A percentile compares a stretch with the other conserved stretches of the same genome.
These are phyloP conservation scores for Termitomyces sp. DNA, from an alignment of 768 basidiomycete genomes.

Conservation along the genomic window DNA sequence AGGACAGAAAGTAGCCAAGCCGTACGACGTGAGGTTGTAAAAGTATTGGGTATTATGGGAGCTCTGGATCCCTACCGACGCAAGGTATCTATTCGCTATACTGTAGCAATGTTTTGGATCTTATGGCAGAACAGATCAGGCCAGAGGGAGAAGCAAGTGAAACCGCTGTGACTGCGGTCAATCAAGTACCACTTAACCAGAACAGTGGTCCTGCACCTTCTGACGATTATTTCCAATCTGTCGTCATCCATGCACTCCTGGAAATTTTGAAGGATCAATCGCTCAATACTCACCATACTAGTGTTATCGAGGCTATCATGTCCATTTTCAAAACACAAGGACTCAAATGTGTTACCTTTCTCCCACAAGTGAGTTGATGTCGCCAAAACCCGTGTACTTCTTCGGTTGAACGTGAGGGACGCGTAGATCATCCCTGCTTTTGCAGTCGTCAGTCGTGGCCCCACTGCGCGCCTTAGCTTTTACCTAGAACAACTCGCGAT, in stretches of 20 bases:
- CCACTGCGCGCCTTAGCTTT: constrained; percentile 80
- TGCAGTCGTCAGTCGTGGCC: constrained; percentile 78
- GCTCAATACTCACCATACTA: constrained; percentile 82
- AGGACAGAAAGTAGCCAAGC: constrained; percentile 70
- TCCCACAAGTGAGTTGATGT: constrained; percentile 68
- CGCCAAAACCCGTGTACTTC: neutral
- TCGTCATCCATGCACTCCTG: constrained; percentile 86
- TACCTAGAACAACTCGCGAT: constrained; percentile 95
- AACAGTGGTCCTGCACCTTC: constrained; percentile 59
- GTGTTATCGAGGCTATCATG: constrained; percentile 97
- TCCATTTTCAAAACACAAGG: constrained; percentile 98
- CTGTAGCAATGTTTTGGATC: neutral
- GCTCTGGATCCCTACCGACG: constrained; percentile 95
- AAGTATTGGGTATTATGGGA: constrained; percentile 93
- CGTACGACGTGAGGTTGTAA: constrained; percentile 85
- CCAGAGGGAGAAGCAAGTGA: constrained; percentile 66
- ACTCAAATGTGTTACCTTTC: constrained; percentile 90
- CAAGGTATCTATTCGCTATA: constrained; percentile 50
- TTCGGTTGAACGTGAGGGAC: neutral
- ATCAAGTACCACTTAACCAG: constrained; percentile 66
- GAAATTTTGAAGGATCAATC: constrained; percentile 87
- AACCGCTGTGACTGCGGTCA: constrained; percentile 56
- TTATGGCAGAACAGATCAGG: constrained; percentile 38
- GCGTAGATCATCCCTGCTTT: constrained; percentile 91
- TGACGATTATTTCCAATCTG: constrained; percentile 97